Evolutionary conservation across 495 filamentous ascomycete genomes (phyloP), one percentile per base, ranked within the genome.

Genomic region (Hyaloscypha finlandica): DNA sequence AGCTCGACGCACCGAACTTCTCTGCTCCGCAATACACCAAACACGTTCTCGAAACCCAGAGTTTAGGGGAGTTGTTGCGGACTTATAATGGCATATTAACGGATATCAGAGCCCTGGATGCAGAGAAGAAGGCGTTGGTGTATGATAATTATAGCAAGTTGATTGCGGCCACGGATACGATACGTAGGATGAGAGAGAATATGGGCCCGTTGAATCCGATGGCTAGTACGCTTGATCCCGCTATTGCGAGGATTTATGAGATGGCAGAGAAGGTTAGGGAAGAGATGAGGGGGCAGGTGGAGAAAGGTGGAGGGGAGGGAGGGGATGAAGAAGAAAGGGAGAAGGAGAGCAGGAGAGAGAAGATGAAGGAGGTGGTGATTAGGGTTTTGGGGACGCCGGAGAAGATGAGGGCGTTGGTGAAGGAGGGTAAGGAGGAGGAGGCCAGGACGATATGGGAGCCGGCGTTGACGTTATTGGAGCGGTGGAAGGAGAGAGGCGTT

Each of bases 61-160:
- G 86, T 19, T 77, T 94, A 60, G 82, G 86, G 65, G 88, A 86
- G 48, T 77, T 93, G 25, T 70, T 94, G 62, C 81, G 79, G 60
- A 78, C 85, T 0, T 90, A 93, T 75, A 85, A 86, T 64, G 80
- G 83, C 8, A 77, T 93, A 39, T 77, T 93, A 32, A 78, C 74
- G 42, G 95, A 98, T 75, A 95, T 97, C 42, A 83, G 93, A 29
- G 91, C 90, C 2, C 83, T 98, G 20, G 95, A 98, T 73, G 94
- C 94, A 25, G 95, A 99, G 81, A 88, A 92, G 73, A 99, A 99
- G 77, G 93, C 95, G 29, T 81, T 99, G 51, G 95, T 99, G 5
- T 99, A 99, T 76, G 95, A 99, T 76, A 99, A 99, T 76, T 99
- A 97, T 77, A 92, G 88, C 68, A 98, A 97, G 80, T 80, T 99